Percentiles rank a stretch among this genome's conserved stretches.
These are phyloP conservation scores for Gentiana dahurica DNA, from an alignment of 257 asterid species.

Conservation along the genomic window DNA sequence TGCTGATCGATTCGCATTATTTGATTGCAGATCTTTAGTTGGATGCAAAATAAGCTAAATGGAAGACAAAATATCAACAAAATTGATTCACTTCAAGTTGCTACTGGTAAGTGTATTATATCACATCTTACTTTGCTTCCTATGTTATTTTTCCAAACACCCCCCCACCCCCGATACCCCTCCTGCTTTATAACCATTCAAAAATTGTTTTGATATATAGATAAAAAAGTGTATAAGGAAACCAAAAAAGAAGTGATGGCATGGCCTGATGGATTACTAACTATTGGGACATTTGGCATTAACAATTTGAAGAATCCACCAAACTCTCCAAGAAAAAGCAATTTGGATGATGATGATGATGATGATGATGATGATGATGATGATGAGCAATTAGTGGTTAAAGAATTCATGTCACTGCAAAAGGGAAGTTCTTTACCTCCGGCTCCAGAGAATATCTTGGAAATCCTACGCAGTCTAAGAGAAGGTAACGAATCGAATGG, in stretches of 20 bases:
- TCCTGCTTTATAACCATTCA: too few relatives aligned
- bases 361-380: conserved; percentile 27
- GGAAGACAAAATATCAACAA: conserved; percentile 24
- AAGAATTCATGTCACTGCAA: conserved; percentile 16
- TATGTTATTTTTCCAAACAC: too few relatives aligned
- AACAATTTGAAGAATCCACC: conserved; percentile 18
- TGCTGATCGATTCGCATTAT: background rate
- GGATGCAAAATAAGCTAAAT: conserved; percentile 51
- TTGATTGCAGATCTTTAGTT: conserved; percentile 51
- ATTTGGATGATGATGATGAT: conserved; percentile 6
- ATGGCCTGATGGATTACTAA: conserved; percentile 65
- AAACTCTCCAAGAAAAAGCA: conserved; percentile 9
- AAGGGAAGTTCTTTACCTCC: conserved; percentile 6
- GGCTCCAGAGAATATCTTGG: conserved; percentile 23
- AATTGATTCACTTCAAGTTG: conserved; percentile 13
- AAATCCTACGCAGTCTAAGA: conserved; percentile 18
- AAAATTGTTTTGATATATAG: too few relatives aligned
- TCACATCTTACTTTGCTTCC: background rate
- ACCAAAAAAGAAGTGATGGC: conserved; percentile 57
- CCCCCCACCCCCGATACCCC: too few relatives aligned
- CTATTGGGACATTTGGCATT: conserved; percentile 83
- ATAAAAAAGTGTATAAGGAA: conserved; percentile 2
- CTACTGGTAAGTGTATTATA: conserved; percentile 28
- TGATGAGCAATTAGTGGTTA: background rate
- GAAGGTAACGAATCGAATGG: conserved; percentile 1